Percentiles rank a stretch among this genome's conserved stretches.
These are phyloP conservation scores for Millerozyma acaciae DNA, from an alignment of 805 yeast species.

Conservation along the genomic window DNA sequence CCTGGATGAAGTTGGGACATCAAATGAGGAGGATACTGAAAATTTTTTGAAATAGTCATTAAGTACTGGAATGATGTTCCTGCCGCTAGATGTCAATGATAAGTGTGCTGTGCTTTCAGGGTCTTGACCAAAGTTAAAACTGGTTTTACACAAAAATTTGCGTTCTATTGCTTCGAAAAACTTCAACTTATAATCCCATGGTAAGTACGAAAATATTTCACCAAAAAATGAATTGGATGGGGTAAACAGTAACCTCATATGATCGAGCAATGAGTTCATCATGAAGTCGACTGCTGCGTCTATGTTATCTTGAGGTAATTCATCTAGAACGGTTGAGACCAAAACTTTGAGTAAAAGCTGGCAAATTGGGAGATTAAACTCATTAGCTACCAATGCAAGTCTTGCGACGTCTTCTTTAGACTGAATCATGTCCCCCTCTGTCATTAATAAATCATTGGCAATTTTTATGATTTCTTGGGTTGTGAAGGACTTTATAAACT, in stretches of 20 bases:
- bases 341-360: conserved; percentile 27
- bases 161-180: conserved; percentile 27
- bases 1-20: conserved; percentile 15
- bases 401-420: conserved; percentile 15
- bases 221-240: conserved; percentile 34
- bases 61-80: conserved; percentile 33
- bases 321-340: no score
- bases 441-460: not conserved
- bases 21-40: conserved; percentile 29
- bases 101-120: not conserved
- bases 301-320: no score
- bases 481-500: not conserved
- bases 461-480: not conserved
- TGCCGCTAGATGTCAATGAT: conserved; percentile 3
- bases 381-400: conserved; percentile 18
- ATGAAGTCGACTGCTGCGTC: conserved; percentile 13
- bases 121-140: conserved; percentile 7
- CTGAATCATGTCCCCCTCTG: not conserved
- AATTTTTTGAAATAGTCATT: conserved; percentile 47
- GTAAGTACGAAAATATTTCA: conserved; percentile 32
- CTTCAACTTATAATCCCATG: conserved; percentile 24
- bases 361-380: conserved; percentile 31
- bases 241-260: conserved; percentile 25
- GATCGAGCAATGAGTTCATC: conserved; percentile 13
- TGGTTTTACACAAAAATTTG: conserved; percentile 19